These are phyloP conservation scores for Candida pseudoviswanathii DNA, from an alignment of 1,139 yeast species.

Conservation along the genomic window DNA sequence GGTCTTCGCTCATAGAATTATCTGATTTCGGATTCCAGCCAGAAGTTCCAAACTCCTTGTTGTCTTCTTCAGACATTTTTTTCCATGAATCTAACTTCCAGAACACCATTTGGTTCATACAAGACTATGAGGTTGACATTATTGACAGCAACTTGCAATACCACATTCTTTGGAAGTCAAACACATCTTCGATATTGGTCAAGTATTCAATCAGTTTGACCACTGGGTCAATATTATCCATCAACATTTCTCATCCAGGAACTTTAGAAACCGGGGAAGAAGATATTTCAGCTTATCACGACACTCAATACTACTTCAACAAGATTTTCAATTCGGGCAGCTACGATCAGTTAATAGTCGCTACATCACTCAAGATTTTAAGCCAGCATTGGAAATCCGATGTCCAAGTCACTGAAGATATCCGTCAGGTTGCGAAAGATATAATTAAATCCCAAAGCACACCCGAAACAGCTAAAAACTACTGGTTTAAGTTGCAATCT, in stretches of 20 bases:
- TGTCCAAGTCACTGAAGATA: slow-evolving; percentile 8
- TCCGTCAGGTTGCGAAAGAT: slow-evolving; percentile 24
- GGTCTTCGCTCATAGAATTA: slow-evolving; percentile 24
- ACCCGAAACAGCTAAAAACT: slow-evolving; percentile 9
- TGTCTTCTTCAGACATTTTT: slow-evolving; percentile 11
- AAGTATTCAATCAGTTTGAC: slow-evolving; percentile 22
- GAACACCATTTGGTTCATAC: slow-evolving; percentile 52
- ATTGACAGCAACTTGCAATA: slow-evolving; percentile 20
- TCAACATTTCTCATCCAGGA: slow-evolving; percentile 23
- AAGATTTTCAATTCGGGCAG: slow-evolving; percentile 50
- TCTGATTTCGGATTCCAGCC: slow-evolving; percentile 29
- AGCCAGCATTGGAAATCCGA: slow-evolving; percentile 24
- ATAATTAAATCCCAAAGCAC: slow-evolving; percentile 21
- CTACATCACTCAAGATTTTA: slow-evolving; percentile 40
- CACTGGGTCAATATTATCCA: slow-evolving; percentile 21
- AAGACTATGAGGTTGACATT: slow-evolving; percentile 38
- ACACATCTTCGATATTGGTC: slow-evolving; percentile 50
- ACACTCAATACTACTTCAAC: slow-evolving; percentile 39
- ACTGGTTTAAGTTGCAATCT: slow-evolving; percentile 62
- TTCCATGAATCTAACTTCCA: slow-evolving; percentile 14
- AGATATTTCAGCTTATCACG: slow-evolving; percentile 29
- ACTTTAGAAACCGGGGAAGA: slow-evolving; percentile 14
- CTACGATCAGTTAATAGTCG: slow-evolving; percentile 46
- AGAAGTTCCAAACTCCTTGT: slow-evolving; percentile 23
- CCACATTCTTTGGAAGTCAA: slow-evolving; percentile 63